These are phyloP conservation scores for Aspergillus neoniger DNA, from an alignment of 2,329 filamentous ascomycete species.

Conservation along the genomic window DNA sequence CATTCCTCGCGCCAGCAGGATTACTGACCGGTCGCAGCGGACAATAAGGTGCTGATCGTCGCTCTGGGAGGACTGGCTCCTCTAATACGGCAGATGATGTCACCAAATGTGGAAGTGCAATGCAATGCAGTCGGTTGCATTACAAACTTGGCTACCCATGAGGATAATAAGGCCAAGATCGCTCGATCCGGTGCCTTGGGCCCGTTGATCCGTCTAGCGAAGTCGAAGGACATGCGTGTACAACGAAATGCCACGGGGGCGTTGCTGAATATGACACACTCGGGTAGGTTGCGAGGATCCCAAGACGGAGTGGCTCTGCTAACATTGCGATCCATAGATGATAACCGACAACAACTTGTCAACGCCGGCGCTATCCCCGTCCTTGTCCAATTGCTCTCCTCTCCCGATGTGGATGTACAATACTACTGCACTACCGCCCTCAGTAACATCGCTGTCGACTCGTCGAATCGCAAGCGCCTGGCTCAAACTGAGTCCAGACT, in stretches of 20 bases:
- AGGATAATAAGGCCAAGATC: slow-evolving; percentile 99
- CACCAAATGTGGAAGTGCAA: slow-evolving; percentile 95
- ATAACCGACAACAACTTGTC: slow-evolving; percentile 96
- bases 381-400: slow-evolving; percentile 89
- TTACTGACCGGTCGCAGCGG: slow-evolving; percentile 65
- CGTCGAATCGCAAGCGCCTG: slow-evolving; percentile 84
- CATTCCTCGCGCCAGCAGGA: slow-evolving; percentile 5
- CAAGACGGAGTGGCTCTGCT: slow-evolving; percentile 13
- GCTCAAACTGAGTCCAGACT: slow-evolving; percentile 88
- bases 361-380: slow-evolving; percentile 98
- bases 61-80: slow-evolving; percentile 85
- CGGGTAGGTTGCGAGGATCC: slow-evolving; percentile 61
- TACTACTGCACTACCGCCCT: slow-evolving; percentile 99
- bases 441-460: slow-evolving; percentile 97
- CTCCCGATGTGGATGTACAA: slow-evolving; percentile 92
- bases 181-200: slow-evolving; percentile 89
- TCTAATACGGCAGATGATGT: slow-evolving; percentile 97
- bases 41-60: slow-evolving; percentile 97
- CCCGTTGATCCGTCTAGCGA: slow-evolving; percentile 86
- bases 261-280: slow-evolving; percentile 98
- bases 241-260: slow-evolving; percentile 97
- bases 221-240: slow-evolving; percentile 97
- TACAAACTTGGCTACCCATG: slow-evolving; percentile 95
- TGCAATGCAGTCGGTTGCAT: slow-evolving; percentile 99
- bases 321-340: slow-evolving; percentile 60